phyloP scores from a whole-genome alignment of 2,329 filamentous ascomycete genomes.

The Exophiala xenobiotica region DNA sequence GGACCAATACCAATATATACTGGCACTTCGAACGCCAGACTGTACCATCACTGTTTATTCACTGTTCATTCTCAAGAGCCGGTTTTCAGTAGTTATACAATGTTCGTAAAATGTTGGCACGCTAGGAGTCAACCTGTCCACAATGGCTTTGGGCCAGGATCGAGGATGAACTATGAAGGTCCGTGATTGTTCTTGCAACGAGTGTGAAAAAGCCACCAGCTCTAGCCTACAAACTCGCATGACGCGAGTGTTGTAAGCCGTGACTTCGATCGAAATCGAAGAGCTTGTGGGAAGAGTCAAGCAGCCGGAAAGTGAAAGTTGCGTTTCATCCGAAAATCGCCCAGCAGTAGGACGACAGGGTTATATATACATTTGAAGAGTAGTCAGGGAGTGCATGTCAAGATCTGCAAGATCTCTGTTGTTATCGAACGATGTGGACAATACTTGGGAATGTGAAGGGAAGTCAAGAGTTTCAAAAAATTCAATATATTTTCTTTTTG shows the following conservation, averaged over 20 bases:
- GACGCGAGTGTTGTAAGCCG: slow-evolving; percentile 23
- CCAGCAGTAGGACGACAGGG: too few species aligned
- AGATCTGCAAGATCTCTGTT: too few species aligned
- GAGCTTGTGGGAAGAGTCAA: slow-evolving; percentile 30
- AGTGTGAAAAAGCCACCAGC: slow-evolving; percentile 30
- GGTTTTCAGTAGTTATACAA: too few species aligned
- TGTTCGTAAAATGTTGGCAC: slow-evolving; percentile 32
- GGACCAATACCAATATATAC: neutral
- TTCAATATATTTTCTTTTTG: too few species aligned
- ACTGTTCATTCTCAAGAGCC: too few species aligned
- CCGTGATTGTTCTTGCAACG: slow-evolving; percentile 29
- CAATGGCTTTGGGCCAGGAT: slow-evolving; percentile 16
- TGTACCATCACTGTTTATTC: slow-evolving; percentile 2
- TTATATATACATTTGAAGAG: too few species aligned
- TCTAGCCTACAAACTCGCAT: slow-evolving; percentile 25
- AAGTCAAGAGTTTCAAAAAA: too few species aligned
- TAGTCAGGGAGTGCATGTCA: too few species aligned
- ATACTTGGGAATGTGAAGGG: too few species aligned
- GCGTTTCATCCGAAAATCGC: slow-evolving; percentile 11
- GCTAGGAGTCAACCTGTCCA: slow-evolving; percentile 32
- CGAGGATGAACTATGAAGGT: slow-evolving; percentile 32
- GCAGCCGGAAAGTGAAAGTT: slow-evolving; percentile 32
- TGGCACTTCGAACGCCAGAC: neutral
- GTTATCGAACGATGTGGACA: too few species aligned
- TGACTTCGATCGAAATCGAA: slow-evolving; percentile 26